Evolutionary conservation across 306 rosid species (phyloP).

Genomic region (Lathyrus sativus): DNA sequence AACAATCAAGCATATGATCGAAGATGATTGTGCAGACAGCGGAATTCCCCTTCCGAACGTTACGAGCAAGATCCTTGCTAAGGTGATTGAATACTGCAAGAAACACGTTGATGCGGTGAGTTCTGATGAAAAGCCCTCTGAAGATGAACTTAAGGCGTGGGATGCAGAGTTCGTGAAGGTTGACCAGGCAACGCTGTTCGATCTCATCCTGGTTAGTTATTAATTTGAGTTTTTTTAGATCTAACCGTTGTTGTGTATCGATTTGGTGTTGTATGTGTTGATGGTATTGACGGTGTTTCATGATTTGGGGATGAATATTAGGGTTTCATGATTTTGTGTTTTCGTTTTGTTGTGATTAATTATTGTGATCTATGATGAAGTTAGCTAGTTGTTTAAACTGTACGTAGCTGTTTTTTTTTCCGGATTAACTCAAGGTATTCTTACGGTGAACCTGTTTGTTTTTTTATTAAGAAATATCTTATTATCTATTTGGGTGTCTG

Average conservation of each 20-base stretch:
- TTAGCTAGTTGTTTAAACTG: not conserved
- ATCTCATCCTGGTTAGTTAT: constrained; percentile 65
- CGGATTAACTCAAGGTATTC: too few species aligned
- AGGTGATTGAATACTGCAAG: constrained; percentile 80
- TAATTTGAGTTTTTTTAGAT: not conserved
- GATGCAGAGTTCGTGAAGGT: constrained; percentile 73
- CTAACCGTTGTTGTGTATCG: not conserved
- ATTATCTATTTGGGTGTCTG: not conserved
- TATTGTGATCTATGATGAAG: not conserved
- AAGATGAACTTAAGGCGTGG: constrained; percentile 65
- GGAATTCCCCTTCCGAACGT: constrained; percentile 83
- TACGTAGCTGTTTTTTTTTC: too few species aligned
- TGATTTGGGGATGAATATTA: constrained; percentile 4
- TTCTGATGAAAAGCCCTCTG: constrained; percentile 55
- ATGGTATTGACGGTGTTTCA: not conserved
- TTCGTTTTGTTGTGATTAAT: not conserved
- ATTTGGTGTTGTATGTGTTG: not conserved
- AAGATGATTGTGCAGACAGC: constrained; percentile 66
- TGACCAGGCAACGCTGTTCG: constrained; percentile 77
- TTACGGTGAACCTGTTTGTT: not conserved
- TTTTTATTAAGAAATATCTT: not conserved
- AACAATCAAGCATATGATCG: constrained; percentile 76
- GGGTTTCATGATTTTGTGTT: not conserved
- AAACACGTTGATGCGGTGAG: constrained; percentile 57
- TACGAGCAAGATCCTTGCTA: constrained; percentile 71